phyloP scores from a whole-genome alignment of 2,329 filamentous ascomycete species.

The Hortaea werneckii region DNA sequence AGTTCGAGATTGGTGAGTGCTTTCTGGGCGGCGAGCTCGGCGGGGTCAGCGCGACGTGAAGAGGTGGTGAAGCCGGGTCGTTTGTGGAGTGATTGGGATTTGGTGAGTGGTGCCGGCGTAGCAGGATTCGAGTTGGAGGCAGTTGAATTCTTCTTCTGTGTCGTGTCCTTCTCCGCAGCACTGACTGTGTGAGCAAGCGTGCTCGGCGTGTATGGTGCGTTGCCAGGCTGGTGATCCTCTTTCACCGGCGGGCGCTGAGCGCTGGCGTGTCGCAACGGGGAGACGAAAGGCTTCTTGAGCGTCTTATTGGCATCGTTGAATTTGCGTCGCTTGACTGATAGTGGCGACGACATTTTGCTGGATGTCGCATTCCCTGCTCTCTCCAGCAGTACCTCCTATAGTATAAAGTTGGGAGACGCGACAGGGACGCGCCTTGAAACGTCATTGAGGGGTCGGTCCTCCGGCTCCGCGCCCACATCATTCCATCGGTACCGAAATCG shows the following conservation, averaged over 20 bases:
- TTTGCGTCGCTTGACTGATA: slow-evolving; percentile 51
- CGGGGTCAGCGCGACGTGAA: slow-evolving; percentile 13
- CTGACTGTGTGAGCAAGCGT: slow-evolving; percentile 21
- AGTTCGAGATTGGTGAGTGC: slow-evolving; percentile 16
- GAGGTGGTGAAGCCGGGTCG: slow-evolving; percentile 20
- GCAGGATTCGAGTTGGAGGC: background rate
- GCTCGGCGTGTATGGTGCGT: slow-evolving; percentile 18
- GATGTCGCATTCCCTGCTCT: too few relatives aligned
- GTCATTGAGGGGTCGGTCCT: too few relatives aligned
- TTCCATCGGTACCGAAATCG: too few relatives aligned
- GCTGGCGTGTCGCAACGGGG: slow-evolving; percentile 48
- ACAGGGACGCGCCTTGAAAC: too few relatives aligned
- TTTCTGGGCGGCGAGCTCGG: slow-evolving; percentile 16
- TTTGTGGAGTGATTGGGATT: slow-evolving; percentile 27
- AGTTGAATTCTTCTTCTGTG: too few relatives aligned
- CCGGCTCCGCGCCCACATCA: too few relatives aligned
- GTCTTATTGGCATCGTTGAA: slow-evolving; percentile 48
- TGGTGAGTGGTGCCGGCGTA: slow-evolving; percentile 1
- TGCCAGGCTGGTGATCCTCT: slow-evolving; percentile 8
- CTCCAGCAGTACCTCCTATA: too few relatives aligned
- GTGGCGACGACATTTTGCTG: slow-evolving; percentile 37
- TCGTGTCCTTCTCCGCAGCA: background rate
- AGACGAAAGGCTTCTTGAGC: slow-evolving; percentile 62
- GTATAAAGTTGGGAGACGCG: too few relatives aligned
- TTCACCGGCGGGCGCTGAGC: slow-evolving; percentile 9